Evolutionary conservation across 177 flowering plant species (phyloP).

Genomic region (Vitis hybrid): DNA sequence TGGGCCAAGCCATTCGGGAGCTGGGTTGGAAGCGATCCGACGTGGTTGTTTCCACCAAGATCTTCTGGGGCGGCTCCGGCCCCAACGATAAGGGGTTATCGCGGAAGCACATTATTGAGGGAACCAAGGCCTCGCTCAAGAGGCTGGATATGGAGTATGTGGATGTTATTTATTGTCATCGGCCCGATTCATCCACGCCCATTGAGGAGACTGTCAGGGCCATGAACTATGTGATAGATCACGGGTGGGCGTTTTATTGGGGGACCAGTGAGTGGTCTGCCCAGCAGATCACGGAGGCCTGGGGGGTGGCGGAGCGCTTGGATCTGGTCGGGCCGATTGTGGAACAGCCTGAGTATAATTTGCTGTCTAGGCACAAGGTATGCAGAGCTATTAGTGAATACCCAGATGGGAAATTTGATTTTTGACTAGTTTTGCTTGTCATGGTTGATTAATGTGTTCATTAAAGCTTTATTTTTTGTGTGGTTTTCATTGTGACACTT

Average conservation of each 20-base stretch:
- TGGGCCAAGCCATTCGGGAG: constrained; percentile 98
- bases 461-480: too few relatives aligned
- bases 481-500: not conserved
- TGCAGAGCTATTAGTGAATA: not conserved
- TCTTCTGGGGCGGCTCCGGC: constrained; percentile 97
- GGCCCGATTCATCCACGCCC: constrained; percentile 74
- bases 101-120: constrained; percentile 88
- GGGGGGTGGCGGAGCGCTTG: constrained; percentile 72
- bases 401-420: constrained; percentile 4
- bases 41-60: constrained; percentile 88
- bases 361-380: constrained; percentile 84
- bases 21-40: constrained; percentile 95
- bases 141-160: constrained; percentile 91
- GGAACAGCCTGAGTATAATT: constrained; percentile 96
- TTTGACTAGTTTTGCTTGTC: not conserved
- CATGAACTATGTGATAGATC: constrained; percentile 89
- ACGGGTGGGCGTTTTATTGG: constrained; percentile 98
- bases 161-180: constrained; percentile 75
- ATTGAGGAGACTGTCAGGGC: constrained; percentile 99
- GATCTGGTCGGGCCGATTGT: constrained; percentile 88
- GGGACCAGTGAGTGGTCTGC: constrained; percentile 91
- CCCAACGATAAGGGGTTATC: constrained; percentile 96
- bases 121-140: constrained; percentile 81
- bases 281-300: constrained; percentile 94
- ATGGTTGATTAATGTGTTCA: too few relatives aligned